These are phyloP conservation scores for Teratosphaeria viscida DNA, from an alignment of 2,329 filamentous ascomycete genomes.

Conservation along the genomic window DNA sequence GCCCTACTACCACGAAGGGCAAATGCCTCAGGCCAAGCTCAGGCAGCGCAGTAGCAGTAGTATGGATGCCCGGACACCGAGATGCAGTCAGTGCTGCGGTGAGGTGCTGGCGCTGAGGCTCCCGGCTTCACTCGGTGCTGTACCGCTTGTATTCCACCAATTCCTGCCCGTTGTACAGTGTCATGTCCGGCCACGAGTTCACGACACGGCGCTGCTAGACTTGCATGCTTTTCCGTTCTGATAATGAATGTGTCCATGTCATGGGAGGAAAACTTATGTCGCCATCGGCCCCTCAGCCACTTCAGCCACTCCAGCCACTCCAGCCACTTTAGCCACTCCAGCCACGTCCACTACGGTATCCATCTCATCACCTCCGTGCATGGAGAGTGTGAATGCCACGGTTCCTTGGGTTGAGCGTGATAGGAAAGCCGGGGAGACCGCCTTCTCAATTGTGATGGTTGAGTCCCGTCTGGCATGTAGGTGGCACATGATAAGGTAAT, in stretches of 20 bases:
- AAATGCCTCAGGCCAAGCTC: background rate
- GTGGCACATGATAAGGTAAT: background rate
- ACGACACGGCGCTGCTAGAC: background rate
- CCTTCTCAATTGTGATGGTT: background rate
- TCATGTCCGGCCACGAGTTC: slow-evolving; percentile 12
- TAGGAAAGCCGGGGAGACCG: background rate
- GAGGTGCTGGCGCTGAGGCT: slow-evolving; percentile 1
- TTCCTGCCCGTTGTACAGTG: slow-evolving; percentile 26
- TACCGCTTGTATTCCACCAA: slow-evolving; percentile 23
- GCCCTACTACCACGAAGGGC: background rate
- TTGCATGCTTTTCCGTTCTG: background rate
- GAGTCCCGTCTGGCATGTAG: background rate
- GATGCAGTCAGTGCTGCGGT: background rate
- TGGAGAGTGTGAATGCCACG: background rate
- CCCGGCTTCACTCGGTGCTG: slow-evolving; percentile 12
- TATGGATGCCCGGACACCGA: background rate
- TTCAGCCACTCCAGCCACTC: no score
- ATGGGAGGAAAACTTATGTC: background rate
- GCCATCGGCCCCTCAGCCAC: background rate
- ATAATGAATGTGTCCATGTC: background rate
- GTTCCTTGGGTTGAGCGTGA: background rate
- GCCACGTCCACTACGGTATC: background rate
- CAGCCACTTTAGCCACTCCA: no score
- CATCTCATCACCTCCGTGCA: background rate
- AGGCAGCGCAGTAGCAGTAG: background rate